Evolutionary conservation across 2,329 filamentous ascomycete species (phyloP).

Genomic region (Fusarium zealandicum): DNA sequence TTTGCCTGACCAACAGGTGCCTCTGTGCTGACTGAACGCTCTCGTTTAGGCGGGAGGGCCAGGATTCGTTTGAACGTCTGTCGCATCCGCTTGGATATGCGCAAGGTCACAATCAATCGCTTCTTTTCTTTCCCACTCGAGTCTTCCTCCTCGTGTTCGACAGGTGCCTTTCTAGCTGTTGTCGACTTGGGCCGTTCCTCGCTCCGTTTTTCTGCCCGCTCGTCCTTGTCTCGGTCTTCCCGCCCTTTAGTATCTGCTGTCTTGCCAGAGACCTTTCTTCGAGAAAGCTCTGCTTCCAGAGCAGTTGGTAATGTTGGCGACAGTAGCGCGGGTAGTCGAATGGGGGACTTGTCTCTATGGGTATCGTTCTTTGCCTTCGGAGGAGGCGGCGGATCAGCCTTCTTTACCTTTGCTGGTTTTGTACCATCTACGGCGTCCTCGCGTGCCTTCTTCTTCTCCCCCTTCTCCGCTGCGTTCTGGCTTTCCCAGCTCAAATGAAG

Average conservation of each 20-base stretch:
- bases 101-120: slow-evolving; percentile 54
- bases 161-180: slow-evolving; percentile 39
- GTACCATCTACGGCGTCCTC: slow-evolving; percentile 41
- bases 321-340: slow-evolving; percentile 57
- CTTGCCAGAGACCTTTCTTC: slow-evolving; percentile 43
- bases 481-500: slow-evolving; percentile 56
- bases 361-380: slow-evolving; percentile 40
- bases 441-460: slow-evolving; percentile 45
- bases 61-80: slow-evolving; percentile 57
- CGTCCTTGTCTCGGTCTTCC: slow-evolving; percentile 35
- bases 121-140: slow-evolving; percentile 35
- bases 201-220: slow-evolving; percentile 24
- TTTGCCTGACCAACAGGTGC: slow-evolving; percentile 48
- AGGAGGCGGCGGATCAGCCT: slow-evolving; percentile 36
- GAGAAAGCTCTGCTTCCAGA: slow-evolving; percentile 53
- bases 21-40: slow-evolving; percentile 51
- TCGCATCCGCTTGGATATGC: slow-evolving; percentile 56
- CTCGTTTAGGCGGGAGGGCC: slow-evolving; percentile 50
- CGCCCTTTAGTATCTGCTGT: slow-evolving; percentile 18
- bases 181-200: slow-evolving; percentile 33
- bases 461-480: slow-evolving; percentile 44
- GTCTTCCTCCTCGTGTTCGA: slow-evolving; percentile 45
- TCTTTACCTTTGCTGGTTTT: slow-evolving; percentile 44
- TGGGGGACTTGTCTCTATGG: slow-evolving; percentile 50
- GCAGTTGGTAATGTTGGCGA: slow-evolving; percentile 63